A percentile compares a stretch with the other conserved stretches of the same genome.
phyloP scores from a whole-genome alignment of 1,284 basidiomycete genomes.

The Heterobasidion occidentale region DNA sequence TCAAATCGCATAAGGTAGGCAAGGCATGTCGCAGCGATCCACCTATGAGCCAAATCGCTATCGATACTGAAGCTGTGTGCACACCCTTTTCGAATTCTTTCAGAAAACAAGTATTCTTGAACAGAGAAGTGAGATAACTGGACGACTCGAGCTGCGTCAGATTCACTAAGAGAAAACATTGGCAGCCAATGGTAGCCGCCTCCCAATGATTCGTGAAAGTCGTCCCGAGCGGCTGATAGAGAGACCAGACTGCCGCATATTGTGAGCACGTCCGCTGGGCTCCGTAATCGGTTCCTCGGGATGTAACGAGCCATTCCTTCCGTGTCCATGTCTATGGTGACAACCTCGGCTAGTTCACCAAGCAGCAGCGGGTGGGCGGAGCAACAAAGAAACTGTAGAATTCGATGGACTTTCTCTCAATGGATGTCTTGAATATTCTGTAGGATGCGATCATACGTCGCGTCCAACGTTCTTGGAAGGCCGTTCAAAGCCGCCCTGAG shows the following conservation, averaged over 20 bases:
- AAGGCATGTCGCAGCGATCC: not conserved
- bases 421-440: not conserved
- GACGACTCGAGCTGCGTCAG: not conserved
- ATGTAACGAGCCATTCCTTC: not conserved
- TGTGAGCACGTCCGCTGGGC: too few species aligned
- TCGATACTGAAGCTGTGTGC: not conserved
- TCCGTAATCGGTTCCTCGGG: too few species aligned
- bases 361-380: not conserved
- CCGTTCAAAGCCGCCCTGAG: not conserved
- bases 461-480: constrained; percentile 1
- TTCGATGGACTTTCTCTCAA: not conserved
- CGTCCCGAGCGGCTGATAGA: too few species aligned
- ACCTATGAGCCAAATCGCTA: not conserved
- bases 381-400: constrained; percentile 3
- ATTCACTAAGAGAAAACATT: too few species aligned
- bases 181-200: too few species aligned
- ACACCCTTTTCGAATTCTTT: not conserved
- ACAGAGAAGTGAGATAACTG: not conserved
- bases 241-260: too few species aligned
- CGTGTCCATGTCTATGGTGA: not conserved
- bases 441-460: constrained; percentile 4
- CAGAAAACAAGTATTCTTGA: not conserved
- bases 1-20: not conserved
- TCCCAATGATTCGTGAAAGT: too few species aligned
- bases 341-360: not conserved